Percentiles rank a stretch among this genome's conserved stretches.
These are phyloP conservation scores for Euphorbia pulcherrima DNA, from an alignment of 345 rosid species.

Conservation along the genomic window DNA sequence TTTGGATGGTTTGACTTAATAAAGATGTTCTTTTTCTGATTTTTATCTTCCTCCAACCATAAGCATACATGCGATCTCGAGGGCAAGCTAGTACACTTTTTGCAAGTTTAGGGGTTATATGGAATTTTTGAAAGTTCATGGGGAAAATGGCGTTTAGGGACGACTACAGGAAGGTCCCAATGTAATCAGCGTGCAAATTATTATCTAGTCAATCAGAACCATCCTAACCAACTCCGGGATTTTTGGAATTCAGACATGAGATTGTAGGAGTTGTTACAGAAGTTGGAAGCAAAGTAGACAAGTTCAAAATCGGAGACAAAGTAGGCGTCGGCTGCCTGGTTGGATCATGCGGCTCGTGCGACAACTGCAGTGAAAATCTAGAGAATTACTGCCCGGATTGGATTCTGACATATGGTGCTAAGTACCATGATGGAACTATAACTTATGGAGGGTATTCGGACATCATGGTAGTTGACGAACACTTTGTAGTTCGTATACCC, in stretches of 20 bases:
- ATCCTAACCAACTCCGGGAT: not conserved
- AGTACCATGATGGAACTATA: slow-evolving; percentile 38
- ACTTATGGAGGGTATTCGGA: slow-evolving; percentile 55
- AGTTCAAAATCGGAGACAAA: not conserved
- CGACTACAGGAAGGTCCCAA: no score
- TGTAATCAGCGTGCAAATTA: no score
- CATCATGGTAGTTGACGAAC: slow-evolving; percentile 15
- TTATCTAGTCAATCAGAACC: not conserved
- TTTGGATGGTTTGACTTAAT: no score
- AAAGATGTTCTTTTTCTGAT: no score
- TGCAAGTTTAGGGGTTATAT: no score
- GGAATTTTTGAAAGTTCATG: no score
- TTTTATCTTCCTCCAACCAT: no score
- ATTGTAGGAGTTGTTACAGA: slow-evolving; percentile 11
- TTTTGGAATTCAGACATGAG: slow-evolving; percentile 7
- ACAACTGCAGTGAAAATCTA: not conserved
- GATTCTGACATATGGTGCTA: not conserved
- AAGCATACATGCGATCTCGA: no score
- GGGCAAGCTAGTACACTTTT: no score
- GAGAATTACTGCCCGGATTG: slow-evolving; percentile 7
- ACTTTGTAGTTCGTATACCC: slow-evolving; percentile 15
- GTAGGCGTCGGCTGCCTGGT: slow-evolving; percentile 12
- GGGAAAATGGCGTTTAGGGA: no score
- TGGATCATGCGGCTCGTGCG: slow-evolving; percentile 11
- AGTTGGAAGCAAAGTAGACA: slow-evolving; percentile 8